Base-by-base conservation (phyloP, 148 eudicot genomes). In the Fagopyrum homotropicum region DNA sequence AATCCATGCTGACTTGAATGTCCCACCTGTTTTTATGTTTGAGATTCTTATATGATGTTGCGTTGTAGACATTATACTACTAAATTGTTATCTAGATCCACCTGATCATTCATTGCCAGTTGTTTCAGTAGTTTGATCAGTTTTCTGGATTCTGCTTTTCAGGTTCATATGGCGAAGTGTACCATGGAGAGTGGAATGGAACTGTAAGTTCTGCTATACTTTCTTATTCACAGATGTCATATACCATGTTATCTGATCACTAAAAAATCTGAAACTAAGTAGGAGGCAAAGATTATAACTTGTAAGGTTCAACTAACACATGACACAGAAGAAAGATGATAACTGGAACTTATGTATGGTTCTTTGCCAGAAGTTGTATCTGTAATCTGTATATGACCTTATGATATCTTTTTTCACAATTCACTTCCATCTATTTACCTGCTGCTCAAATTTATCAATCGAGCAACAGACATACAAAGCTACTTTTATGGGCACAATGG, bases 121-220 rank as follows among this genome's bases (percentile, higher is more conserved):
- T 64, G 10, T 66, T 35, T 43, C 35, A 40, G n/a, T 66, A 40
- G 47, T 40, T 66, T 66, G 47, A 66, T 66, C 9, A 43, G 6
- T 14, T 16, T 11, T 59, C 16, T 73, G 57, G 16, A 26, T 69
- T n/a, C 69, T 54, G 26, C 5, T 69, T 4, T 9, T 22, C 91
- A 95, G 99, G 99, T 66, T 95, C 99, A 77, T 92, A 79, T 84
- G 99, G 99, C 10, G 99, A 95, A 87, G 99, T 95, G 75, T 92
- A 90, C 72, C 97, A 82, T 49, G 93, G 89, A 76, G 99, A 95
- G 68, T 95, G 99, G 99, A 92, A 92, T 85, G 92, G 92, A 77
- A 95, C 99, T 48, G 99, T 95, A 83, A 87, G 97, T 89, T 75
- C 48, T 9, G 16, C 16, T 46, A 14, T 45, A 12, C 49, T 8